Base-by-base conservation (phyloP, 2,329 filamentous ascomycete genomes). In the Scortechinia acanthostroma region DNA sequence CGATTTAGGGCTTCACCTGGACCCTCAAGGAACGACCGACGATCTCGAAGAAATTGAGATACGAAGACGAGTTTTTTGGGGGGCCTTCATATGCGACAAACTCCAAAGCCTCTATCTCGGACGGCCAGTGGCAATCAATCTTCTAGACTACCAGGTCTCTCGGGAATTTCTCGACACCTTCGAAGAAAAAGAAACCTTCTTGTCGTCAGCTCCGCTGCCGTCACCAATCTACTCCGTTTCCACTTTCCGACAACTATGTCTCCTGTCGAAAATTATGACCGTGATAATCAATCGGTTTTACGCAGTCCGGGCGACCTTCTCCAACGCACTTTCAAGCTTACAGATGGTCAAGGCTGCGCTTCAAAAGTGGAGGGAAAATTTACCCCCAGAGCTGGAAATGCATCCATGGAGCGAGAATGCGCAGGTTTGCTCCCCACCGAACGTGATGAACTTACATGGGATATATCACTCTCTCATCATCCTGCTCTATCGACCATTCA, bases 1-100 rank as follows among this genome's bases (percentile, higher is more conserved):
- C 45, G 64, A 68, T 42, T 53, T 68, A 2, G 63, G 63, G 3
- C 52, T 65, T 6, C 63, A 68, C 48, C 51, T 68, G 3, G 61
- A 48, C 21, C 33, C 52, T 1, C 43, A 54, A 42, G 56, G 60
- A 10, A 43, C 61, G 3, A 40, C 10, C 35, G 17, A 19, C 6
- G 58, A 10, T 19, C 10, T 42, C 52, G 17, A 50, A 44, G 53
- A 57, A 4, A 37, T 56, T 4, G 60, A 63, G 46, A 56, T 59
- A 5, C 44, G 55, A 10, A 49, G 58, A 6, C 51, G 60, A 21
- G 52, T 63, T 4, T 63, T 61, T 40, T 63, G 59, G 60, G 55
- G 55, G 3, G 58, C 59, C 17, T 63, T 57, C 47, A 47, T 60
- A 6, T 53, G 47, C 23, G 58, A 61, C 37, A 59, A 58, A 45